phyloP scores from a whole-genome alignment of 73 alveolate genomes.

The Tetrahymena thermophila region DNA sequence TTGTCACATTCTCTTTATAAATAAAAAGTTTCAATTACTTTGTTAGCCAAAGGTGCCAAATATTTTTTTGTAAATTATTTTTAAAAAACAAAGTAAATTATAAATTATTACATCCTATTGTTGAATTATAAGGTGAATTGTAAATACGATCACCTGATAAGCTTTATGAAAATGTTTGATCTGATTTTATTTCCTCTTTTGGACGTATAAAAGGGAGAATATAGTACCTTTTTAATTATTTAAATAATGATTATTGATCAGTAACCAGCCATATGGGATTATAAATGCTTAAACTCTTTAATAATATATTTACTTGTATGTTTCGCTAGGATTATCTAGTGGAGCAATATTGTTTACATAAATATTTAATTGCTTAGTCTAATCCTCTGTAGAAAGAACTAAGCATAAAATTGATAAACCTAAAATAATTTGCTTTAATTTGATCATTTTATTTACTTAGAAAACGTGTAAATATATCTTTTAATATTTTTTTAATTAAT shows the following conservation, averaged over 20 bases:
- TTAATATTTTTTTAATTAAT: neutral
- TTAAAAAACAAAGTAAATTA: too few species aligned
- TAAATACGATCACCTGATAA: neutral
- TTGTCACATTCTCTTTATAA: neutral
- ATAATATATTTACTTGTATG: neutral
- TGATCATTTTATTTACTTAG: neutral
- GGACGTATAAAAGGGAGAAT: constrained; percentile 15
- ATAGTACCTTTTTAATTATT: neutral
- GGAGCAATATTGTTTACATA: constrained; percentile 27
- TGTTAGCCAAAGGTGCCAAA: neutral
- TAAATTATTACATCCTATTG: neutral
- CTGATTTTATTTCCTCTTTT: neutral
- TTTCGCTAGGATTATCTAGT: constrained; percentile 23
- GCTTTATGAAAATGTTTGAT: neutral
- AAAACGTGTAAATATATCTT: neutral
- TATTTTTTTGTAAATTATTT: neutral
- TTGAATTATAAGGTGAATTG: neutral
- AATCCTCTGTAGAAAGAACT: neutral
- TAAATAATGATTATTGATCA: neutral
- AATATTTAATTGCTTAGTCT: neutral
- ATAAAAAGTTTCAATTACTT: neutral
- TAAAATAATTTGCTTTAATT: neutral
- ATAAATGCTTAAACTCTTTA: neutral
- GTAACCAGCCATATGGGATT: neutral
- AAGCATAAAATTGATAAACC: neutral